Base-by-base conservation (phyloP, 768 basidiomycete species). In the Serendipita indica region DNA sequence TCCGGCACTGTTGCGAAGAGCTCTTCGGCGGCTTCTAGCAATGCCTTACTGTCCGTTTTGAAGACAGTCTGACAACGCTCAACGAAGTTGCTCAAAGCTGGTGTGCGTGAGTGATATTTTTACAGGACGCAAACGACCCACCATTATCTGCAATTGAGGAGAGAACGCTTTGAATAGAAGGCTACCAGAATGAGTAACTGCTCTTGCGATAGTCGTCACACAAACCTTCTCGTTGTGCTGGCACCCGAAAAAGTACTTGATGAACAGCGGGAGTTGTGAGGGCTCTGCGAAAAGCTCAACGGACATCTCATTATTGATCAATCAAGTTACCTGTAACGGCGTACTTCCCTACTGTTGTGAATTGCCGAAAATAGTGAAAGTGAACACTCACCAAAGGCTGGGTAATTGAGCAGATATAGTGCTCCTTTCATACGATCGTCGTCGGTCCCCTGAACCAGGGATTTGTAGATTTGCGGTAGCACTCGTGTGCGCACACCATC, bases 361-460 rank as follows among this genome's bases (percentile, higher is more conserved):
- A 25, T 25, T n/a, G 5, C 5, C 27, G 5, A 18, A n/a, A 6
- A n/a, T 6, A 1, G 41, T 7, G 27, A 4, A 4, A 27, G 16
- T 16, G 57, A 32, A n/a, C 60, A 64, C 68, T 64, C 63, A 70
- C 85, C 83, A 62, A 89, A 82, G 3, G 74, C 73, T 7, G 81
- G 73, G 6, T 75, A 72, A 65, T 86, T 83, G 30, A 90, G 67
- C 3, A 84, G 82, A 80, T 87, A 90, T 18, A 91, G 69, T 2
- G 88, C 86, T 7, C 91, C 91, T 72, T 96, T 93, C 82, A 91
- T 88, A n/a, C 85, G 77, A 67, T 90, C 88, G 64, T 88, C 87
- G 35, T 92, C 89, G 18, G 76, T 77, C 2, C 84, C 87, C 3
- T 83, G 80, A 54, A 78, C 74, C 57, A 85, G 70, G 3, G 79